Conservation (phyloP, 768 basidiomycete genomes). For the Macrolepiota albuminosa region DNA sequence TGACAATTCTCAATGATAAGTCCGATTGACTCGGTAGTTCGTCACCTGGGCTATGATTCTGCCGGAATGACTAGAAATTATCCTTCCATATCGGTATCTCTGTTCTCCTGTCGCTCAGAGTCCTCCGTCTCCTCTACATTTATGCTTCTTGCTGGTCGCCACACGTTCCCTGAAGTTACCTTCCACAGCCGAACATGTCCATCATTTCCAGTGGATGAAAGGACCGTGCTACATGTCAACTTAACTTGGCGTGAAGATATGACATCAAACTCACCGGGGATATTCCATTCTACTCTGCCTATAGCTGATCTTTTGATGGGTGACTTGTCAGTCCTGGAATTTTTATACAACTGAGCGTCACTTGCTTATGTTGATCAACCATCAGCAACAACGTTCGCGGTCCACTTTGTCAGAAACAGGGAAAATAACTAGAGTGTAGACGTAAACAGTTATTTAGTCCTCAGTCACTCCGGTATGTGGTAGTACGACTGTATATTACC, state of each 20-base stretch:
- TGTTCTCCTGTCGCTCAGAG: conserved; percentile 20
- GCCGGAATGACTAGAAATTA: too few species aligned
- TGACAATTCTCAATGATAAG: too few species aligned
- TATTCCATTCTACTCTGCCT: conserved; percentile 91
- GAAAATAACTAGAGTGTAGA: too few species aligned
- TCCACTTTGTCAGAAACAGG: conserved; percentile 46
- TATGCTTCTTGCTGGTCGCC: conserved; percentile 79
- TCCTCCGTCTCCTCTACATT: conserved; percentile 70
- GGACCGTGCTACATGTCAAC: conserved; percentile 54
- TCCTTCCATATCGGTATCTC: too few species aligned
- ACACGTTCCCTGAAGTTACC: conserved; percentile 76
- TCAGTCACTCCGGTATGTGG: too few species aligned
- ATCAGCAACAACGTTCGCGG: conserved; percentile 71
- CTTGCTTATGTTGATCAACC: conserved; percentile 80
- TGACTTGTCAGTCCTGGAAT: not conserved
- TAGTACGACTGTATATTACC: too few species aligned
- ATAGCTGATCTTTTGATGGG: conserved; percentile 52
- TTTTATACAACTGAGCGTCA: conserved; percentile 2
- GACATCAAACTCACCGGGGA: conserved; percentile 53
- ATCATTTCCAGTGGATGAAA: conserved; percentile 82
- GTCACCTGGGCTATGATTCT: too few species aligned
- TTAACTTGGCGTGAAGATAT: not conserved
- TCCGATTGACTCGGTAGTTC: too few species aligned
- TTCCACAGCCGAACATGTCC: conserved; percentile 84
- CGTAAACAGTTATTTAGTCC: too few species aligned